Conservation (phyloP, 1,284 basidiomycete genomes). For the Cryptococcus sp. region DNA sequence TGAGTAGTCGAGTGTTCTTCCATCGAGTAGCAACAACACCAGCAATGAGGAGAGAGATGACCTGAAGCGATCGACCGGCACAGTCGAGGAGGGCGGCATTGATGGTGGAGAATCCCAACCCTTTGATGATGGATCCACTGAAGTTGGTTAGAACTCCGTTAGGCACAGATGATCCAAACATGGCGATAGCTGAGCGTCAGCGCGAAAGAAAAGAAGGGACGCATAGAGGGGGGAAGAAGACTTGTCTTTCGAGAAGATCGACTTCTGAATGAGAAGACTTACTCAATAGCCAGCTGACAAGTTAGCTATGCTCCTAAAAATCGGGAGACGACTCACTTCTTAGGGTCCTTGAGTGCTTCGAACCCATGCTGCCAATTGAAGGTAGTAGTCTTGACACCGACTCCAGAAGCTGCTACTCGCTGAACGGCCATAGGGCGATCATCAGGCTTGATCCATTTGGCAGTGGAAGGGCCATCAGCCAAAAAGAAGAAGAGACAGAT, state of each 20-base stretch:
- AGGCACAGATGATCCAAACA: conserved; percentile 33
- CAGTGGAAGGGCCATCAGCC: conserved; percentile 37
- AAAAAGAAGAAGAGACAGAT: conserved; percentile 39
- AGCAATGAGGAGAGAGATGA: conserved; percentile 40
- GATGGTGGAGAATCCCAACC: conserved; percentile 35
- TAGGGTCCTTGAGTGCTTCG: conserved; percentile 34
- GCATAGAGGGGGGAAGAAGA: too few relatives aligned
- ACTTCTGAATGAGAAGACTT: conserved; percentile 4
- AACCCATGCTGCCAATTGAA: conserved; percentile 35
- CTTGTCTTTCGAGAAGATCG: too few relatives aligned
- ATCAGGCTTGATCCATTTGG: conserved; percentile 35
- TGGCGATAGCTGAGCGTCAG: conserved; percentile 18
- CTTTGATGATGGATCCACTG: conserved; percentile 38
- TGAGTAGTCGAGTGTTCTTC: conserved; percentile 38
- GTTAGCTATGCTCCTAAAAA: conserved; percentile 7
- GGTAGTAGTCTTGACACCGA: conserved; percentile 32
- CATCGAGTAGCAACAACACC: conserved; percentile 39
- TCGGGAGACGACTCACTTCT: conserved; percentile 34
- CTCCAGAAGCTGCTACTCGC: conserved; percentile 34
- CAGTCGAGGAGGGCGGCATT: conserved; percentile 40
- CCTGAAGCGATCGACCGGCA: conserved; percentile 38
- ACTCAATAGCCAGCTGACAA: conserved; percentile 12
- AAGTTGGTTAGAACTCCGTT: conserved; percentile 46
- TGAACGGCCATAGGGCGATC: conserved; percentile 34
- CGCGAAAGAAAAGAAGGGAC: too few relatives aligned